phyloP scores from a whole-genome alignment of 441 rosid genomes.

The Isatis lusitanica region DNA sequence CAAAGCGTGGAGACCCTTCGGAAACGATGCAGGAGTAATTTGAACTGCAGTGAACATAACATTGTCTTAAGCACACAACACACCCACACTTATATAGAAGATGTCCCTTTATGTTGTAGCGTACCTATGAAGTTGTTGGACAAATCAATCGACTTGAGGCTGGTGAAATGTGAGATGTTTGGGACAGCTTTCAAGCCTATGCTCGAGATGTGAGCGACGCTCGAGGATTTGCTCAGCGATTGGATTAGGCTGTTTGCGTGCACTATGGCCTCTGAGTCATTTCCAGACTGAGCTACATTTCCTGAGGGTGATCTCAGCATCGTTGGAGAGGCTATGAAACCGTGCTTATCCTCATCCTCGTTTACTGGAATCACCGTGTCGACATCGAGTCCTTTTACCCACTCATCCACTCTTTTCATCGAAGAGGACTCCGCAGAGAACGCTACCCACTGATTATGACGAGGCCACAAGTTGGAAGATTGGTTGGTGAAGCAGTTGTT shows the following conservation, averaged over 20 bases:
- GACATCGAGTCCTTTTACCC: slow-evolving; percentile 70
- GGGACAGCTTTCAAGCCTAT: slow-evolving; percentile 86
- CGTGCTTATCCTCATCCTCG: slow-evolving; percentile 37
- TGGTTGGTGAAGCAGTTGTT: slow-evolving; percentile 36
- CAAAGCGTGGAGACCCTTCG: slow-evolving; percentile 81
- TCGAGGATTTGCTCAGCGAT: slow-evolving; percentile 77
- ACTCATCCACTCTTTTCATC: slow-evolving; percentile 71
- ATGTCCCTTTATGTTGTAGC: slow-evolving; percentile 11
- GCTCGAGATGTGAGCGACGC: slow-evolving; percentile 78
- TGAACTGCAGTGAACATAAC: slow-evolving; percentile 50
- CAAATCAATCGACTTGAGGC: slow-evolving; percentile 82
- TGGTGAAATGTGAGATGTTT: slow-evolving; percentile 56
- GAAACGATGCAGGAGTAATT: slow-evolving; percentile 71
- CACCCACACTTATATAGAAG: neutral
- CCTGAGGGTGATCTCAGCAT: slow-evolving; percentile 44
- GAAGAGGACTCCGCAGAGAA: slow-evolving; percentile 66
- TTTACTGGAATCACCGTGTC: slow-evolving; percentile 34
- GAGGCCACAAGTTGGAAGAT: slow-evolving; percentile 58
- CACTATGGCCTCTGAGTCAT: slow-evolving; percentile 55
- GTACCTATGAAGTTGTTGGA: slow-evolving; percentile 87
- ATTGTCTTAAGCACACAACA: neutral
- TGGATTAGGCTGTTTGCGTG: slow-evolving; percentile 75
- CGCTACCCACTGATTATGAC: slow-evolving; percentile 86
- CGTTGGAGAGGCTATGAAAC: slow-evolving; percentile 59
- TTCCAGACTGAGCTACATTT: slow-evolving; percentile 34